Evolutionary conservation across 495 filamentous ascomycete species (phyloP), one percentile per base, ranked within the genome.

Genomic region (Tuber calosporum): DNA sequence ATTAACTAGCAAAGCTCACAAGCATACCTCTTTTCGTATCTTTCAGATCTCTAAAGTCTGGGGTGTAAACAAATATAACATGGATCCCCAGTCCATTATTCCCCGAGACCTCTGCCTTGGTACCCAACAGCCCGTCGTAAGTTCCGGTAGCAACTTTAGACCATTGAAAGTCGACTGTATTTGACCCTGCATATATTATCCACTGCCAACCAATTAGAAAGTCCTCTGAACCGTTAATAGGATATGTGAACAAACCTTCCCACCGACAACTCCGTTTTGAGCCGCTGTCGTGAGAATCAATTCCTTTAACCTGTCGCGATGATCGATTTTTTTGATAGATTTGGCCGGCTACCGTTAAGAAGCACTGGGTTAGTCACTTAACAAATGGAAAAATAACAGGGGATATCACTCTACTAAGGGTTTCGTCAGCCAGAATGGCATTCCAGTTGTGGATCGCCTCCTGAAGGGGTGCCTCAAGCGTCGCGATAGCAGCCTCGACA

Each of bases 31-130:
- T 85, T 72, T 84, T 87, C 34, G 94, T 87, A 81, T 94, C 93
- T 30, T 85, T 82, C 66, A 81, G 83, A 77, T 96, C 91, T 42
- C 82, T 83, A 80, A 90, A 94, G 80, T 96, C 88, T 66, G 83
- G 81, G 36, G 92, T 95, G 82, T 95, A 96, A 3, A 96, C 84
- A 71, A 89, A 93, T 45, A 96, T 88, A 73, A 94, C 81, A 6
- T 67, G 72, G 22, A 41, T 82, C 38, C 78, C 69, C 26, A 66
- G 73, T 58, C 72, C 76, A 45, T 84, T 81, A 75, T 88, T 85
- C 69, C 89, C 86, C 1, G 88, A 88, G 17, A 93, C 90, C 81
- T 94, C 96, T 7, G 91, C 90, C 15, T 74, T 84, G 37, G 87
- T 84, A 0, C 92, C 92, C 5, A 96, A 84, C 68, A 89, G 86